Evolutionary conservation across 768 basidiomycete species (phyloP), one percentile per base, ranked within the genome.

Genomic region (Xanthoconium stramineum): DNA sequence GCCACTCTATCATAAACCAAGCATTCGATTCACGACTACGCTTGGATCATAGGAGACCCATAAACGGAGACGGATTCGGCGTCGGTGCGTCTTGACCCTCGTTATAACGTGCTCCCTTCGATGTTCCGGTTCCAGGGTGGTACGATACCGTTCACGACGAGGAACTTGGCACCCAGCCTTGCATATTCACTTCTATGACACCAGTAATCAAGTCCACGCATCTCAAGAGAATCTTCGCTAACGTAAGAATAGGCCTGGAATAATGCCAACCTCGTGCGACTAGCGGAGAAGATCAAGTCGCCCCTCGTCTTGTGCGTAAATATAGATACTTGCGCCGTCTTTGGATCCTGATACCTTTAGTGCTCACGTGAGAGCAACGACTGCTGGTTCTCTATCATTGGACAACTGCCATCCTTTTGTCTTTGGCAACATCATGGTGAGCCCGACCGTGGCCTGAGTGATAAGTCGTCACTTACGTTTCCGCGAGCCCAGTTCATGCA

Each of bases 371-470:
- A 84, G 95, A 50, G 95, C 95, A 7, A 92, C 93, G 0, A 98
- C 96, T 2, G 88, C 91, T 1, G 94, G 94, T 9, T 88, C 92
- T 0, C 74, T 97, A n/a, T 93, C 89, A 20, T 73, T 94, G 60
- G 93, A 94, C 69, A 96, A 96, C 65, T 95, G 93, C 63, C 96
- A 98, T 73, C 97, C 97, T 6, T 99, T 96, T 74, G 84, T 84
- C 39, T 87, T 91, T 65, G 91, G 89, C 11, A 94, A 89, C 67
- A 75, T 99, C 47, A 97, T 98, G 92, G 94, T 94, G 73, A 60
- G 57, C 20, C 47, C 29, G 12, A 30, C 29, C 24, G 29, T 51
- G 20, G 39, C 38, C 30, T 38, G 28, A 28, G 9, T 11, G 29
- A 37, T 5, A 11, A 15, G 40, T 30, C 19, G 1, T n/a, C 20